These are phyloP conservation scores for Apiospora kogelbergensis DNA, from an alignment of 2,329 filamentous ascomycete species.

Conservation along the genomic window DNA sequence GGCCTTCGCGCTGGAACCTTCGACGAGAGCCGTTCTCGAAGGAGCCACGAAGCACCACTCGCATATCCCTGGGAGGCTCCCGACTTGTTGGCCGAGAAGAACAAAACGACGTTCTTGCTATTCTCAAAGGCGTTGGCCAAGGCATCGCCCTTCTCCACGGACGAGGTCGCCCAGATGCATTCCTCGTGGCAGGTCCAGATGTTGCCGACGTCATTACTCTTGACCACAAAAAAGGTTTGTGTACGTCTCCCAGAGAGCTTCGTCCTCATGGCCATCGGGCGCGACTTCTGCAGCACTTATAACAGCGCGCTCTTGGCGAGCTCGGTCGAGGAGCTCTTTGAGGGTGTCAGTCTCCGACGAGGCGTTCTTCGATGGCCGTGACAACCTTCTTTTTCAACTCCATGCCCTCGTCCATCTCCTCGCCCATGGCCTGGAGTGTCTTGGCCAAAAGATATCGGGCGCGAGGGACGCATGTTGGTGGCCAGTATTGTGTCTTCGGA, in stretches of 20 bases:
- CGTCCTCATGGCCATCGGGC: no score
- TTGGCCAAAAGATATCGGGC: neutral
- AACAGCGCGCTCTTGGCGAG: no score
- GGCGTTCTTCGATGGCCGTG: neutral
- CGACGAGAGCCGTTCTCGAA: no score
- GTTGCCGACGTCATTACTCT: constrained; percentile 18
- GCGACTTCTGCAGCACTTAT: no score
- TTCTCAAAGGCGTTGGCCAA: constrained; percentile 49
- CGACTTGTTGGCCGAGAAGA: constrained; percentile 59
- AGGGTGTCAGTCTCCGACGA: no score
- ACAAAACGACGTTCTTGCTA: constrained; percentile 52
- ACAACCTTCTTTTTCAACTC: neutral
- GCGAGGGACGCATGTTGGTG: neutral
- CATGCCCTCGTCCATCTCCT: neutral
- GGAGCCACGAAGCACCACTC: no score
- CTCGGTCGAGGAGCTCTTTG: no score
- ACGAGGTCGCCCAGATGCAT: constrained; percentile 56
- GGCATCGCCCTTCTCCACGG: constrained; percentile 42
- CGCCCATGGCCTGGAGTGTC: neutral
- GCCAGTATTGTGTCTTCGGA: neutral
- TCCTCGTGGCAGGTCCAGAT: constrained; percentile 26
- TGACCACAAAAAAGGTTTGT: constrained; percentile 25
- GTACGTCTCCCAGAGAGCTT: no score
- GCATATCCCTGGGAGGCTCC: constrained; percentile 60
- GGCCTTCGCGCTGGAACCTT: no score